Conservation (phyloP, 2,329 filamentous ascomycete genomes). For the Arthrinium phaeospermum region DNA sequence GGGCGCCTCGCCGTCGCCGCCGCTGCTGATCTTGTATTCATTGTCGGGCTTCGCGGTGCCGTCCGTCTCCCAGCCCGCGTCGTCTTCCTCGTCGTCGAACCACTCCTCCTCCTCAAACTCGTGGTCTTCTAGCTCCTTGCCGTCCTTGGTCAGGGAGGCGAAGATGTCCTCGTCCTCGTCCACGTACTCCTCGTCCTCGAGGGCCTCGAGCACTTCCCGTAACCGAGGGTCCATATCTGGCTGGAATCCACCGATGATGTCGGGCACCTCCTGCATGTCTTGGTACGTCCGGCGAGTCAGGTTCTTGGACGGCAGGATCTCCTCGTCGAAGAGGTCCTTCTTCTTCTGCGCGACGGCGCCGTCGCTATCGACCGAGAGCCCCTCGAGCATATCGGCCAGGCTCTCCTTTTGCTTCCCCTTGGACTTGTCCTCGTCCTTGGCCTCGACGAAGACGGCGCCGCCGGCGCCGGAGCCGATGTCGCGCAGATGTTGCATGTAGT, state of each 20-base stretch:
- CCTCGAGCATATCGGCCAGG: slow-evolving; percentile 80
- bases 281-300: slow-evolving; percentile 81
- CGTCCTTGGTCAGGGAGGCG: slow-evolving; percentile 70
- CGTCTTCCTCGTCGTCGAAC: slow-evolving; percentile 59
- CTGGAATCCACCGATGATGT: slow-evolving; percentile 90
- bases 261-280: slow-evolving; percentile 90
- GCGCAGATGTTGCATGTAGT: slow-evolving; percentile 99
- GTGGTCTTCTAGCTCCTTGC: slow-evolving; percentile 74
- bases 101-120: slow-evolving; percentile 76
- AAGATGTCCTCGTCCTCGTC: slow-evolving; percentile 84
- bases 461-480: slow-evolving; percentile 75
- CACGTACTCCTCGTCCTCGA: slow-evolving; percentile 95
- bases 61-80: slow-evolving; percentile 94
- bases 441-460: slow-evolving; percentile 83
- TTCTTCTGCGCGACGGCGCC: slow-evolving; percentile 42
- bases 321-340: slow-evolving; percentile 69
- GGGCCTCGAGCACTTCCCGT: slow-evolving; percentile 87
- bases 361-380: slow-evolving; percentile 60
- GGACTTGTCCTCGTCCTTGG: slow-evolving; percentile 67
- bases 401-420: slow-evolving; percentile 79
- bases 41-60: slow-evolving; percentile 79
- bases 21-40: slow-evolving; percentile 51
- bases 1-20: slow-evolving; percentile 50
- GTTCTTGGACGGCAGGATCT: slow-evolving; percentile 81
- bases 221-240: slow-evolving; percentile 96